Conservation (phyloP, 1,284 basidiomycete species). For the Puccinia triticina region DNA sequence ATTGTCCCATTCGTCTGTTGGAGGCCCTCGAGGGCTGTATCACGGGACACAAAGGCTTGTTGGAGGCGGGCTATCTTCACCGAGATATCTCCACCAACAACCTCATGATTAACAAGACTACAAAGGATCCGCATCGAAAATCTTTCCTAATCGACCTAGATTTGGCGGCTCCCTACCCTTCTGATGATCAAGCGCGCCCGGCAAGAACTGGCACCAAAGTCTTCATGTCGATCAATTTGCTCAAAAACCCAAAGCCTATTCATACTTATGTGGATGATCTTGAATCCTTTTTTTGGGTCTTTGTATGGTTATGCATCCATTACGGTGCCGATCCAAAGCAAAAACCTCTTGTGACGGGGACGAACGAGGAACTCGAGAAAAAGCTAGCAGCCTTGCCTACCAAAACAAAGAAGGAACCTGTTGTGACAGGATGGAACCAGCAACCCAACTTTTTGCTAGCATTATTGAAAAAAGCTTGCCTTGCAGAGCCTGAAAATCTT, state of each 20-base stretch:
- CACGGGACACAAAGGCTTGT: not conserved
- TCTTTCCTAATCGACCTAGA: constrained; percentile 17
- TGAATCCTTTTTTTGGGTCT: constrained; percentile 10
- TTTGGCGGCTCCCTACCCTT: not conserved
- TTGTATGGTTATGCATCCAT: constrained; percentile 1
- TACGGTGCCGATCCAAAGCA: not conserved
- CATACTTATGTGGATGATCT: not conserved
- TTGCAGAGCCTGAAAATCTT: too few relatives aligned
- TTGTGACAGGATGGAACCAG: too few relatives aligned
- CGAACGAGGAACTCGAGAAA: too few relatives aligned
- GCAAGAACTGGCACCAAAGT: too few relatives aligned
- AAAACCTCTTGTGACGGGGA: too few relatives aligned
- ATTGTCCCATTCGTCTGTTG: too few relatives aligned
- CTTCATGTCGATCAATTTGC: not conserved
- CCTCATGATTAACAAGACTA: not conserved
- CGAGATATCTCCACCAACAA: not conserved
- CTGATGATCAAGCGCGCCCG: not conserved
- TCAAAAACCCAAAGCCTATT: not conserved
- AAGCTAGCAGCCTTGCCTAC: too few relatives aligned
- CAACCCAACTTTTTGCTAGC: too few relatives aligned
- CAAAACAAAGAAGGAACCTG: too few relatives aligned
- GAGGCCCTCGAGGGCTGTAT: constrained; percentile 14
- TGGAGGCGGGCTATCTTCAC: not conserved
- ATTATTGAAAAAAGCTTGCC: too few relatives aligned
- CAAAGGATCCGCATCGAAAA: not conserved